Conservation (phyloP, 257 asterid genomes). For the Apocynum venetum region DNA sequence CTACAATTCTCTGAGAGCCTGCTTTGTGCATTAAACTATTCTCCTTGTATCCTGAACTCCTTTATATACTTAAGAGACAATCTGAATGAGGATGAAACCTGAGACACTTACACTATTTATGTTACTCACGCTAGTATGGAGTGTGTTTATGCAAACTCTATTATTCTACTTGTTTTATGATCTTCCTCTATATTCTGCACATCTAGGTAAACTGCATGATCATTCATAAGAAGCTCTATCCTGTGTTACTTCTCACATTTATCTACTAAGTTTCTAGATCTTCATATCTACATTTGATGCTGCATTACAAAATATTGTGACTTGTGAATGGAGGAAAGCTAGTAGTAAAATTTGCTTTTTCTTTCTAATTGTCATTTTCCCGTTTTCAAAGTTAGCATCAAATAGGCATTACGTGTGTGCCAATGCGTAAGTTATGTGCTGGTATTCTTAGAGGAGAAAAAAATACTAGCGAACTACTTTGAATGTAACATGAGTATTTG, state of each 20-base stretch:
- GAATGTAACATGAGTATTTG: not conserved
- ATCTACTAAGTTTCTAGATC: not conserved
- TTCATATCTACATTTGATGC: not conserved
- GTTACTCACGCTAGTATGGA: not conserved
- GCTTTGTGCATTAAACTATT: not conserved
- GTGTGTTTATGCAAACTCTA: not conserved
- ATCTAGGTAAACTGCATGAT: not conserved
- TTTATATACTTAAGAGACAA: not conserved
- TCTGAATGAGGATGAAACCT: not conserved
- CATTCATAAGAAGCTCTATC: not conserved
- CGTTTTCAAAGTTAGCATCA: not conserved
- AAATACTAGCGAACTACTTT: not conserved
- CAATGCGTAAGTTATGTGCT: not conserved
- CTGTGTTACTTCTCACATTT: not conserved
- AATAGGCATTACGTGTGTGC: not conserved
- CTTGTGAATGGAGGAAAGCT: not conserved
- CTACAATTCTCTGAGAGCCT: not conserved
- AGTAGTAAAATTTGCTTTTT: not conserved
- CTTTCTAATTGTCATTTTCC: not conserved
- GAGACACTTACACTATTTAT: not conserved
- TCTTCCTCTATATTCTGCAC: not conserved
- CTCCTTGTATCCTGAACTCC: not conserved
- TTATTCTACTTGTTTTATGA: not conserved
- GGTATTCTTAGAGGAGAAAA: not conserved
- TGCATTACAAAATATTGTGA: slow-evolving; percentile 1